These are phyloP conservation scores for Ramularia collo-cygni DNA, from an alignment of 2,329 filamentous ascomycete species.

Conservation along the genomic window DNA sequence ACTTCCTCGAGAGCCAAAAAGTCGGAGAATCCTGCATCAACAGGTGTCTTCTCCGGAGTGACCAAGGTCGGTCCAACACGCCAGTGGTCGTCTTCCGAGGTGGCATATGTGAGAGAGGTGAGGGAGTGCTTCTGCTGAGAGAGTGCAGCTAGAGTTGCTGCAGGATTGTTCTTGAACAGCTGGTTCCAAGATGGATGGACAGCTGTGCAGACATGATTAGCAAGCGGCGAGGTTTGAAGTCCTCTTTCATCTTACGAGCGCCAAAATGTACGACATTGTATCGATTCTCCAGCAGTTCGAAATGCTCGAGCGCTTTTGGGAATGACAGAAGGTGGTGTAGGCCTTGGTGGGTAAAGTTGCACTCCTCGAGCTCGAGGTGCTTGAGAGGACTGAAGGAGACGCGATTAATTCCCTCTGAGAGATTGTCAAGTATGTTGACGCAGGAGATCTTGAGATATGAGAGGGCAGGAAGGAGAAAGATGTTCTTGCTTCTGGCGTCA, in stretches of 20 bases:
- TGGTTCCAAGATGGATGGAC: slow-evolving; percentile 13
- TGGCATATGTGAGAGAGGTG: slow-evolving; percentile 13
- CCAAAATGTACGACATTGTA: background rate
- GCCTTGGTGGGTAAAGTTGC: slow-evolving; percentile 17
- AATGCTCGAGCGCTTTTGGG: slow-evolving; percentile 12
- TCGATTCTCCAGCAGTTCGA: slow-evolving; percentile 5
- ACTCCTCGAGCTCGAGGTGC: slow-evolving; percentile 17
- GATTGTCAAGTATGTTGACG: slow-evolving; percentile 15
- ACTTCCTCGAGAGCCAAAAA: slow-evolving; percentile 13
- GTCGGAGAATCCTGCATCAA: slow-evolving; percentile 14
- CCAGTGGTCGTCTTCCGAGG: slow-evolving; percentile 7
- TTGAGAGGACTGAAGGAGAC: slow-evolving; percentile 11
- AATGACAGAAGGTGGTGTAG: slow-evolving; percentile 16
- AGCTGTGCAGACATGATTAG: slow-evolving; percentile 9
- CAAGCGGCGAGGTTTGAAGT: background rate
- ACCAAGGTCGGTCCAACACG: slow-evolving; percentile 1
- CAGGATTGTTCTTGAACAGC: slow-evolving; percentile 14
- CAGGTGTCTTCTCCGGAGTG: slow-evolving; percentile 1
- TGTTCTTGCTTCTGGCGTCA: slow-evolving; percentile 7
- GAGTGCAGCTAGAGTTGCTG: slow-evolving; percentile 11
- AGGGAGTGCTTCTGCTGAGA: slow-evolving; percentile 17
- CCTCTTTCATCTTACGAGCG: background rate
- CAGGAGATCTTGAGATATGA: slow-evolving; percentile 18
- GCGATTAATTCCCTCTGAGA: background rate
- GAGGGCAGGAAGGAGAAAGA: slow-evolving; percentile 15